phyloP scores from a whole-genome alignment of 2,329 filamentous ascomycete genomes.

The Trichoderma afroharzianum region DNA sequence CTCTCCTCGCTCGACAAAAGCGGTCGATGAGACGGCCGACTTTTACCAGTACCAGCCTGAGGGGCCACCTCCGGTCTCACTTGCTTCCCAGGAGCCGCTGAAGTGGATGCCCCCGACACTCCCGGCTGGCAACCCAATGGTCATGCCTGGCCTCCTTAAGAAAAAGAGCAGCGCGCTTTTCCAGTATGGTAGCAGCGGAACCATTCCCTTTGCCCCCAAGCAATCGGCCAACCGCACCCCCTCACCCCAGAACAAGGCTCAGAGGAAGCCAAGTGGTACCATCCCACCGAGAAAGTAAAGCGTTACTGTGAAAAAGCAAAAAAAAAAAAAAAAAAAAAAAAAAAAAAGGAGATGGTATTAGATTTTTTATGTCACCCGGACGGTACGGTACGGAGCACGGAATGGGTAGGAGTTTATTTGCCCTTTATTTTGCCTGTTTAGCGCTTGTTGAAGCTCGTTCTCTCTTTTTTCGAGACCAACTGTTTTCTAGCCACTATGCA shows the following conservation, averaged over 20 bases:
- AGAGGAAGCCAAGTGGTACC: background rate
- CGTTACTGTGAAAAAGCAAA: background rate
- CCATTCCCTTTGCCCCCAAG: slow-evolving; percentile 45
- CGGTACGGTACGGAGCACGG: background rate
- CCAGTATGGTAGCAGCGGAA: slow-evolving; percentile 40
- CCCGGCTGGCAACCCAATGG: slow-evolving; percentile 31
- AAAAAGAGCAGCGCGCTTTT: slow-evolving; percentile 36
- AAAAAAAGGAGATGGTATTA: background rate
- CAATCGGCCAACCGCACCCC: background rate
- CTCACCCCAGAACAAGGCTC: slow-evolving; percentile 1
- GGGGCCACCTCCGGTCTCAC: slow-evolving; percentile 42
- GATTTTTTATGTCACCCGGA: background rate
- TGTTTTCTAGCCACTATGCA: slow-evolving; percentile 19
- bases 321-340: background rate
- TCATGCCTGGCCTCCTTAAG: slow-evolving; percentile 31
- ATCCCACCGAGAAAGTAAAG: slow-evolving; percentile 2
- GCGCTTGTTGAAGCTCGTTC: background rate
- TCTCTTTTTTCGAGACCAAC: slow-evolving; percentile 2
- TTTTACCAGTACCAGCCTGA: slow-evolving; percentile 55
- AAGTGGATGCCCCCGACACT: slow-evolving; percentile 51
- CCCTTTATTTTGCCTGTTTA: background rate
- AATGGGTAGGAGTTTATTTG: background rate
- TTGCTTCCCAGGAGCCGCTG: slow-evolving; percentile 39
- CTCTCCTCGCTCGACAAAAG: slow-evolving; percentile 30
- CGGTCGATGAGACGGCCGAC: slow-evolving; percentile 29